Evolutionary conservation across 805 yeast genomes (phyloP), one percentile per base, ranked within the genome.

Genomic region (Jamesozyma lodderae): DNA sequence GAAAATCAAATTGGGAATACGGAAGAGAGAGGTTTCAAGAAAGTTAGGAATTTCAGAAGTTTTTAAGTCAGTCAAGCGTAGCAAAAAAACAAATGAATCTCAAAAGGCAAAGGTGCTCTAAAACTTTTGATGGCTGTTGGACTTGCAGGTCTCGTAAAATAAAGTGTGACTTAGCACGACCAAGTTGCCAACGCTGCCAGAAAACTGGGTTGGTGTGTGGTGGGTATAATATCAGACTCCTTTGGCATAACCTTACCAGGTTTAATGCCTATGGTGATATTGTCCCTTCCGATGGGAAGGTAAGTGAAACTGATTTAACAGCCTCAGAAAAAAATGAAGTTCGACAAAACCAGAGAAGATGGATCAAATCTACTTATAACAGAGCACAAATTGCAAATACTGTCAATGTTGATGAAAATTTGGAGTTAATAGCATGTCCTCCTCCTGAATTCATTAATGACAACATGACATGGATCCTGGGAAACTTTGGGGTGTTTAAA

Each of bases 41-140:
- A n/a, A n/a, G n/a, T n/a, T n/a, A n/a, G n/a, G n/a, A n/a, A n/a
- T n/a, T n/a, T n/a, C n/a, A n/a, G n/a, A n/a, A n/a, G n/a, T n/a
- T n/a, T n/a, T n/a, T n/a, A n/a, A n/a, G n/a, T n/a, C n/a, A n/a
- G n/a, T n/a, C n/a, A n/a, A n/a, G n/a, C n/a, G n/a, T n/a, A n/a
- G n/a, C n/a, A n/a, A n/a, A n/a, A n/a, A n/a, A n/a, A n/a, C n/a
- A n/a, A n/a, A n/a, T n/a, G n/a, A n/a, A n/a, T n/a, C n/a, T n/a
- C n/a, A 27, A 15, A 20, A 41, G 31, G 19, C 42, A 42, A 6
- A 40, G 60, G 43, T 61, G 78, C 41, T 72, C 74, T 7, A 87
- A 86, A 54, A 78, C 92, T 0, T 86, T 84, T 53, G 77, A 82
- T 0, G 96, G 95, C 1, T 87, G 96, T 55, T 84, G 84, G 67